Evolutionary conservation across 148 eudicot species (phyloP).

Genomic region (Rhododendron ovatum): DNA sequence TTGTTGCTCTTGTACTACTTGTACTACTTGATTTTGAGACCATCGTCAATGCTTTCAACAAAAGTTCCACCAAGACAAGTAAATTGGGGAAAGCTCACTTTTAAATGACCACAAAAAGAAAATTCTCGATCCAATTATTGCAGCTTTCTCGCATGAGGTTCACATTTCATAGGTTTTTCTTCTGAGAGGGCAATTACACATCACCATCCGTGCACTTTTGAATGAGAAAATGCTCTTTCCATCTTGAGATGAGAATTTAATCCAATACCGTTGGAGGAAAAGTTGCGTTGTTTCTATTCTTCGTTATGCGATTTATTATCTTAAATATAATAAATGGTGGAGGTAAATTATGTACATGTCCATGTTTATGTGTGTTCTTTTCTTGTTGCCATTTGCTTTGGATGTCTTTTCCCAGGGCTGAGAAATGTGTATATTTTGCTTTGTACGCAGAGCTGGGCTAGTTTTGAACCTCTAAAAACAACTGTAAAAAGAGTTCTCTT

Average conservation of each 20-base stretch:
- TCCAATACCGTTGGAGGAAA: not conserved
- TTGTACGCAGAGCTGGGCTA: constrained; percentile 66
- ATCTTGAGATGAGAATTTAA: not conserved
- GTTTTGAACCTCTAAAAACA: constrained; percentile 76
- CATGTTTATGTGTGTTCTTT: not conserved
- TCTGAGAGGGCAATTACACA: not conserved
- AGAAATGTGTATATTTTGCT: not conserved
- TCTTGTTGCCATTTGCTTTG: constrained; percentile 11
- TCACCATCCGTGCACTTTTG: not conserved
- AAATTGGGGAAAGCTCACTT: not conserved
- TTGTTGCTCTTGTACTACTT: not conserved
- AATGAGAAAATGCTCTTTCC: not conserved
- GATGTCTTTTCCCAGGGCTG: constrained; percentile 5
- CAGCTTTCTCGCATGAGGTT: not conserved
- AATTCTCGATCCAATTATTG: not conserved
- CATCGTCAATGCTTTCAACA: not conserved
- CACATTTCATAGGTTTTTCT: not conserved
- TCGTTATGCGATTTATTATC: not conserved
- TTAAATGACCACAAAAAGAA: not conserved
- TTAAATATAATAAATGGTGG: no score
- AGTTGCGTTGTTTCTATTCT: not conserved
- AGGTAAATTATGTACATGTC: not conserved
- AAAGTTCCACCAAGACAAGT: not conserved
- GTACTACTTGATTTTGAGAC: not conserved
- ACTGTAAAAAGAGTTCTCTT: constrained; percentile 60